phyloP scores from a whole-genome alignment of 192 early-diverging fungal species.

The Dissophora ornata region DNA sequence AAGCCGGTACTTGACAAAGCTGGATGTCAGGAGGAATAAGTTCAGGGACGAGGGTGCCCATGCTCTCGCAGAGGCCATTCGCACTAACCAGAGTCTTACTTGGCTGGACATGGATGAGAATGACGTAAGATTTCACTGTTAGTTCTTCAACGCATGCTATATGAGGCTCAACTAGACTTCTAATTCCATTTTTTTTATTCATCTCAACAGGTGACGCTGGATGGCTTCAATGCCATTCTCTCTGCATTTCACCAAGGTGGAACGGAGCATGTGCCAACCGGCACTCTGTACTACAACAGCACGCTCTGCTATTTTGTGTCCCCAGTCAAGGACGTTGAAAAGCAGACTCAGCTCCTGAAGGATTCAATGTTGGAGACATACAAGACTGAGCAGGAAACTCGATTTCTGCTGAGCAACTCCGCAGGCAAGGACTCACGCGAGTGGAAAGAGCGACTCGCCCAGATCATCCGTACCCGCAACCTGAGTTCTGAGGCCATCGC shows the following conservation, averaged over 20 bases:
- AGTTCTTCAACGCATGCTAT: neutral
- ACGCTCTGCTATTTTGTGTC: conserved; percentile 44
- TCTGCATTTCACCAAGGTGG: conserved; percentile 52
- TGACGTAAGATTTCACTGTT: conserved; percentile 41
- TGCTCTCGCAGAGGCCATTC: conserved; percentile 52
- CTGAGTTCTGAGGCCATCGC: conserved; percentile 38
- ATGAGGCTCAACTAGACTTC: neutral
- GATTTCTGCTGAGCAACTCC: conserved; percentile 56
- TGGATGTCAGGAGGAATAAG: conserved; percentile 49
- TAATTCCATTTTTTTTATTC: neutral
- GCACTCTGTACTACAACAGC: conserved; percentile 45
- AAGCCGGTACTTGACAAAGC: conserved; percentile 43
- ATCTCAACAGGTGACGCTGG: conserved; percentile 54
- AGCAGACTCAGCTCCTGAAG: conserved; percentile 38
- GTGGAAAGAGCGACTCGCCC: conserved; percentile 51
- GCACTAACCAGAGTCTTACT: conserved; percentile 40
- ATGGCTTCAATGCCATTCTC: conserved; percentile 55
- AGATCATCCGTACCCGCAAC: conserved; percentile 43
- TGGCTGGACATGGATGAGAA: conserved; percentile 60
- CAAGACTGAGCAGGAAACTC: conserved; percentile 57
- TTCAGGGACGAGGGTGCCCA: conserved; percentile 56
- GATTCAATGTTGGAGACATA: conserved; percentile 52
- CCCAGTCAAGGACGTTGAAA: conserved; percentile 51
- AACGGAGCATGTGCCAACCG: conserved; percentile 42
- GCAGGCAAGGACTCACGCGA: conserved; percentile 46